Conservation (phyloP, 2,329 filamentous ascomycete genomes). For the Alternaria rosae region DNA sequence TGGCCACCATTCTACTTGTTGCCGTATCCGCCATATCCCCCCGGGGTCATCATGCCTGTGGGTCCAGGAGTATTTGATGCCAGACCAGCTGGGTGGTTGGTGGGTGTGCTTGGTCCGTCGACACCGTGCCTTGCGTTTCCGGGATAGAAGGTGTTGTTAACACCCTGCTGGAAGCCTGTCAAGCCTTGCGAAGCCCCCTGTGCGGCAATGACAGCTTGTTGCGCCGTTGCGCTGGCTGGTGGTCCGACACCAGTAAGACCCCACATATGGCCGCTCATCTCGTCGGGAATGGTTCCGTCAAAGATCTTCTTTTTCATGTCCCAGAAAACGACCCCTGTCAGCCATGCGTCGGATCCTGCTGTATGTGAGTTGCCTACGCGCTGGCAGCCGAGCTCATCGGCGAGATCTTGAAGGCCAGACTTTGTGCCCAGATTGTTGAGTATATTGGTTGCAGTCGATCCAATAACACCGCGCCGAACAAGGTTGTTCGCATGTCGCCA, state of each 20-base stretch:
- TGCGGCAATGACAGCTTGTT: constrained; percentile 53
- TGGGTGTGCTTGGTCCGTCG: constrained; percentile 73
- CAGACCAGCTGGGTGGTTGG: constrained; percentile 61
- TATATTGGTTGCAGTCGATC: constrained; percentile 68
- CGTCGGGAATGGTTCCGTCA: constrained; percentile 78
- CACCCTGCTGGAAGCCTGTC: constrained; percentile 38
- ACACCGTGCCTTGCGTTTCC: constrained; percentile 49
- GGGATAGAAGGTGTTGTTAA: constrained; percentile 52
- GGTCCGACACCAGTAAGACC: constrained; percentile 73
- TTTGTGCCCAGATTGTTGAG: constrained; percentile 88
- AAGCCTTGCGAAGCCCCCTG: constrained; percentile 47
- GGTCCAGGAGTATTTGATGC: constrained; percentile 59
- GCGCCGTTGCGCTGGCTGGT: constrained; percentile 64
- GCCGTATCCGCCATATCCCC: constrained; percentile 45
- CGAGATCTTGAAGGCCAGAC: constrained; percentile 90
- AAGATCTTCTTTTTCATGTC: constrained; percentile 89
- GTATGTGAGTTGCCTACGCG: constrained; percentile 88
- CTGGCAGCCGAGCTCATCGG: constrained; percentile 90
- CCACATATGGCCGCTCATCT: constrained; percentile 90
- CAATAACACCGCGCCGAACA: constrained; percentile 60
- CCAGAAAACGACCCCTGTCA: constrained; percentile 96
- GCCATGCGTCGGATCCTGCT: constrained; percentile 89
- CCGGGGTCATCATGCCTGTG: constrained; percentile 74
- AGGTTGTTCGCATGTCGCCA: constrained; percentile 83
- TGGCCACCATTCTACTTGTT: constrained; percentile 36